phyloP scores from a whole-genome alignment of 2,329 filamentous ascomycete species.

The Ilyonectria destructans region DNA sequence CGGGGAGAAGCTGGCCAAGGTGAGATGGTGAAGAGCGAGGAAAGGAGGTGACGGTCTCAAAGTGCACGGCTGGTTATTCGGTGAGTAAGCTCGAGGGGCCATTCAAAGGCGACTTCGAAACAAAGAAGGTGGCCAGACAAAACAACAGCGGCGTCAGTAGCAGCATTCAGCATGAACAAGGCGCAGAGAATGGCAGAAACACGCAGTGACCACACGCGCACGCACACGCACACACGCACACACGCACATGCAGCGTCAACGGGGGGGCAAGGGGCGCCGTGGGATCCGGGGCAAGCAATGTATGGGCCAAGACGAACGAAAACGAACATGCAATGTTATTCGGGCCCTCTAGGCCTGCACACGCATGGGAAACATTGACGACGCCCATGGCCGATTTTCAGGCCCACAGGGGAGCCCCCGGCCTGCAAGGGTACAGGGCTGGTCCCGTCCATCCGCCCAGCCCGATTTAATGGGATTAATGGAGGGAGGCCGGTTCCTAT shows the following conservation, averaged over 20 bases:
- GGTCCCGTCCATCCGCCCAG: conserved; percentile 5
- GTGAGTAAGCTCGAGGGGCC: background rate
- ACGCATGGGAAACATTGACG: conserved; percentile 17
- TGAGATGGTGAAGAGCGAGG: background rate
- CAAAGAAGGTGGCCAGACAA: conserved; percentile 23
- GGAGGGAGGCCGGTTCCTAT: background rate
- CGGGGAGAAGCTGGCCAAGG: background rate
- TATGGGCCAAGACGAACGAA: background rate
- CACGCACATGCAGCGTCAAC: too few relatives aligned
- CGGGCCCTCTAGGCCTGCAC: background rate
- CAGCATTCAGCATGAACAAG: conserved; percentile 16
- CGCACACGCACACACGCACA: background rate
- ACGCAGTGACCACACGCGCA: conserved; percentile 6
- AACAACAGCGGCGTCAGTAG: conserved; percentile 14
- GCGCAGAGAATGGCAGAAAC: conserved; percentile 3
- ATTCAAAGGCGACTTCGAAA: conserved; percentile 8
- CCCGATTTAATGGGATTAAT: conserved; percentile 1
- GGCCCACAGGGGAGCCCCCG: conserved; percentile 17
- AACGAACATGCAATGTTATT: conserved; percentile 25
- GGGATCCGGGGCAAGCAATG: conserved; percentile 1
- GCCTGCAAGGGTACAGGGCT: conserved; percentile 18
- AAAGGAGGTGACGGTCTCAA: conserved; percentile 4
- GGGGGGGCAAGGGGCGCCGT: background rate
- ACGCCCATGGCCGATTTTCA: conserved; percentile 28
- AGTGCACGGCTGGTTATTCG: background rate